Evolutionary conservation across 176 grass and related monocot species (phyloP), one percentile per base, ranked within the genome.

Genomic region (Elaeis guineensis): DNA sequence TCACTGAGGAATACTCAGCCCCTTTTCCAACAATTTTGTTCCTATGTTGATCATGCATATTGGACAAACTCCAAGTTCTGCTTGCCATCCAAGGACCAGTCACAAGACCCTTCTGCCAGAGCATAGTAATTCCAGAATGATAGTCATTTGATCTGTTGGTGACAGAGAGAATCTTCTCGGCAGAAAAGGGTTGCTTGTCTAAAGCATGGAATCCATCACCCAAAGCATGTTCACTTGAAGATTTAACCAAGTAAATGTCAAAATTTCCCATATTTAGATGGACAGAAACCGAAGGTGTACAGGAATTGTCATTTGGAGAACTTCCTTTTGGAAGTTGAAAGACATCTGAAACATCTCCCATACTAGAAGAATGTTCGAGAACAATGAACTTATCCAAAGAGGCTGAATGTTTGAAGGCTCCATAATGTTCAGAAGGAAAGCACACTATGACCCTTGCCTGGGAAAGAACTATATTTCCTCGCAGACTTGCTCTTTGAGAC

Each of bases 41-140:
- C 55, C 26, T 69, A 59, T 65, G 80, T 67, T 80, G 76, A 15
- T 91, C 63, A 66, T 98, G 93, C 50, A 80, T 61, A 59, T 65
- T 72, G 15, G 87, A 73, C 70, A 98, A 82, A 78, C 52, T 83
- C 93, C 93, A 98, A 51, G 67, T 71, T 72, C 83, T 86, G 69
- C 64, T 67, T 17, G 79, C 52, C 73, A 89, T 89, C 73, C 80
- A 70, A 79, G 72, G 73, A 49, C 66, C 72, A 69, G 66, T 76
- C 66, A 76, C 63, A 65, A 62, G 59, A 72, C 70, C 70, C 52
- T 71, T 89, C 73, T 81, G 83, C 73, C 87, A 80, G 25, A 79
- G 69, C 69, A 98, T 52, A 21, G 51, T 72, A 65, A 98, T 71
- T 61, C 84, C 77, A 44, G 75, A 79, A 53, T 78, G 72, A 75